Evolutionary conservation across 2,329 filamentous ascomycete genomes (phyloP).

Genomic region (Ascomycota sp.): DNA sequence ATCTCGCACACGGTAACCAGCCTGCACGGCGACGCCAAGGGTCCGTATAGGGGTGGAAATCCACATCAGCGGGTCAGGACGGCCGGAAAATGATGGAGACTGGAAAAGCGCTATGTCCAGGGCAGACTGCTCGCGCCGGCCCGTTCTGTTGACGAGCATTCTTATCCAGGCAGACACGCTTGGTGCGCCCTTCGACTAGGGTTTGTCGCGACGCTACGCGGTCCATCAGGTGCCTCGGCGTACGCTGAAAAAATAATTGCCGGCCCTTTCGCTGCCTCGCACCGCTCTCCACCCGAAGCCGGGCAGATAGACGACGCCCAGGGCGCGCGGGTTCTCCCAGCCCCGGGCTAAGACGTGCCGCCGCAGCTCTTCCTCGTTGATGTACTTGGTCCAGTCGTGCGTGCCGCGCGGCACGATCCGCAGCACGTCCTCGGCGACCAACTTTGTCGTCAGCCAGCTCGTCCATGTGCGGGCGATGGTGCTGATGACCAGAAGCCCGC

Average conservation of each 20-base stretch:
- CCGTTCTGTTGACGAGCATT: no score
- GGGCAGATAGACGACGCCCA: conserved; percentile 78
- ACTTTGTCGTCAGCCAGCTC: conserved; percentile 79
- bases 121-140: no score
- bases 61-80: no score
- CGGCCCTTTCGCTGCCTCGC: conserved; percentile 56
- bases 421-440: conserved; percentile 72
- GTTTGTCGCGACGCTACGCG: no score
- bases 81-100: no score
- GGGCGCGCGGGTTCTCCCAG: conserved; percentile 39
- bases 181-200: no score
- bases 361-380: conserved; percentile 61
- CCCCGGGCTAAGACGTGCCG: conserved; percentile 26
- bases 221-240: no score
- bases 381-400: conserved; percentile 91
- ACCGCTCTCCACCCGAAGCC: conserved; percentile 78
- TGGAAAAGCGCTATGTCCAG: no score
- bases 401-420: conserved; percentile 78
- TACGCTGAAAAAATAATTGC: conserved; percentile 91
- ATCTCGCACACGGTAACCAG: no score
- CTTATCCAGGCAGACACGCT: no score
- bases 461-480: conserved; percentile 80
- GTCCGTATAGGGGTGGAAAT: no score
- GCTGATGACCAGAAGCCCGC: conserved; percentile 78
- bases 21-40: no score